Base-by-base conservation (phyloP, 306 rosid genomes). In the Rosa rugosa region DNA sequence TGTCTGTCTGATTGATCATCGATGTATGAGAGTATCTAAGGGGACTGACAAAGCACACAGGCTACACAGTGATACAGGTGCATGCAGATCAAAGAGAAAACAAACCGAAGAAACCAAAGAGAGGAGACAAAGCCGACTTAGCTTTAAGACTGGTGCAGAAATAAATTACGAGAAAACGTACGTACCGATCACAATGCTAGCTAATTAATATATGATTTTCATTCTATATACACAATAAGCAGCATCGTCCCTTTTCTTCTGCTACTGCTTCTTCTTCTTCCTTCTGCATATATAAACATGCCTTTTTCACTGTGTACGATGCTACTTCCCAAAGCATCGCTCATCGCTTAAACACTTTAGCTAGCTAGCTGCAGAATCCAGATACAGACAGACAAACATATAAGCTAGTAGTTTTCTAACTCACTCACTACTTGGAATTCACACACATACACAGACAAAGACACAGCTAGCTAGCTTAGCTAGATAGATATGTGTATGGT, bases 51-150 rank as follows among this genome's bases (percentile, higher is more conserved):
- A 16, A 34, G 22, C 69, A 64, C 44, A 36, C 69, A 64, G 69
- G 42, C 44, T 31, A 64, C 42, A 64, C 69, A 64, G 69, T 64
- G 69, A 64, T 64, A 64, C 69, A 64, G 69, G 44, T 64, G 45
- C 69, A 14, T 62, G 68, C 44, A 64, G 69, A 6, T 34, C 42
- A 64, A 44, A 34, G n/a, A 63, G 20, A 27, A 62, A 27, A 13
- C 4, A 13, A 63, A 31, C 41, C 42, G 16, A 62, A 27, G 38
- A 25, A 62, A 62, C 0, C 12, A 63, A 14, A 34, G 40, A 5
- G 69, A 64, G 69, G n/a, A 34, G 69, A 64, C 69, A 64, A 34
- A 64, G 69, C 69, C 69, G 69, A 64, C 69, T 31, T 64, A 64
- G 42, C 69, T 31, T 34, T 34, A 64, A 12, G n/a, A 13, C 69